Conservation (phyloP, 1,139 yeast genomes). For the Taphrina wiesneri region DNA sequence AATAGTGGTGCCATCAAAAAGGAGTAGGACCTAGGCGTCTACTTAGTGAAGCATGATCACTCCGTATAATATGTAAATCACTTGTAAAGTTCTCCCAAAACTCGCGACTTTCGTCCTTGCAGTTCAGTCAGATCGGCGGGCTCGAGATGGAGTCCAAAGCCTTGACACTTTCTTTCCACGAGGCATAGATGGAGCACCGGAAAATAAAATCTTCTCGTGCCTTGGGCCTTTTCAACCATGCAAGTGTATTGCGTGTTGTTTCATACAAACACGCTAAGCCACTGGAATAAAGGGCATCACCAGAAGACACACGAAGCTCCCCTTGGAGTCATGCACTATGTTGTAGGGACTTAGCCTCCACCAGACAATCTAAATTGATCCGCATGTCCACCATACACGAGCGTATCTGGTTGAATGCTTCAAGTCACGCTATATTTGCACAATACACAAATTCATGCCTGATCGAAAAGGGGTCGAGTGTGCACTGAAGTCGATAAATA, state of each 20-base stretch:
- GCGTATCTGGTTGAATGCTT: conserved; percentile 5
- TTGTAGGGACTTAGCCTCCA: neutral
- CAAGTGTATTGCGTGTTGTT: neutral
- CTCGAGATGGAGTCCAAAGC: no score
- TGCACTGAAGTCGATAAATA: neutral
- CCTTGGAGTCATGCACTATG: neutral
- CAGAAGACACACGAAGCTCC: neutral
- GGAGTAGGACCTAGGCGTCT: neutral
- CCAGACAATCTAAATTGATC: neutral
- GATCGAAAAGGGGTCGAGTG: neutral
- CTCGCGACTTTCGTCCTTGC: no score
- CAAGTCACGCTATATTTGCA: neutral
- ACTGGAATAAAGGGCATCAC: neutral
- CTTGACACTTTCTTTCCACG: neutral
- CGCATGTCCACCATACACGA: neutral
- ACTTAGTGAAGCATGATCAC: neutral
- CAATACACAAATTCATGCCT: neutral
- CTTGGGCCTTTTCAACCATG: neutral
- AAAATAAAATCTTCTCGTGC: neutral
- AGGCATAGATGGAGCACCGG: neutral
- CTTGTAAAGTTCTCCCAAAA: no score
- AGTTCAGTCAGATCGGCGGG: no score
- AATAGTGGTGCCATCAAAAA: neutral
- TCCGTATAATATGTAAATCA: neutral
- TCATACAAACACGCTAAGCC: neutral